phyloP scores from a whole-genome alignment of 345 rosid genomes.

The Lumnitzera littorea region DNA sequence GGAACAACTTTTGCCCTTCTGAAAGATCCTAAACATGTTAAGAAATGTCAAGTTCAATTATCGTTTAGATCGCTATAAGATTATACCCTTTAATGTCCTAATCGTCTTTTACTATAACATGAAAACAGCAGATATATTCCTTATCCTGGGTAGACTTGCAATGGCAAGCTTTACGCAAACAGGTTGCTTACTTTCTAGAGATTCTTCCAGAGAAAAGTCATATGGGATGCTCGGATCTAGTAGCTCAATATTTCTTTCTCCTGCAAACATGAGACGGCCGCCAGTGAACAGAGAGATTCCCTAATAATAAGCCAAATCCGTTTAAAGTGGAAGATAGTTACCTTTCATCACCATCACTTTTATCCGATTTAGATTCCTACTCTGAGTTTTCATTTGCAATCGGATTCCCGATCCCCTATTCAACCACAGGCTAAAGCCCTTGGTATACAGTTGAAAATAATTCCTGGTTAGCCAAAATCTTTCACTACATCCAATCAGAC shows the following conservation, averaged over 20 bases:
- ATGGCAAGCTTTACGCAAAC: background rate
- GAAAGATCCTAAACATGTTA: no score
- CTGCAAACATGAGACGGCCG: constrained; percentile 15
- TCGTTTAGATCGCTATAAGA: no score
- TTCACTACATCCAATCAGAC: background rate
- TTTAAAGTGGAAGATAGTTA: background rate
- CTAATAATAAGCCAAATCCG: no score
- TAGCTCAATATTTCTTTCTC: constrained; percentile 30
- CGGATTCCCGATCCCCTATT: constrained; percentile 49
- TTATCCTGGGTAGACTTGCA: no score
- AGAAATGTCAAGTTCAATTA: no score
- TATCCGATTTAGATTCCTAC: constrained; percentile 27
- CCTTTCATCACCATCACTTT: constrained; percentile 45
- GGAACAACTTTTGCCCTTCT: no score
- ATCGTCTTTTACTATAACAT: no score
- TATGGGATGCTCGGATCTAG: constrained; percentile 22
- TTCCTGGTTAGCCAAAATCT: background rate
- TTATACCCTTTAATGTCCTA: no score
- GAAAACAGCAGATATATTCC: no score
- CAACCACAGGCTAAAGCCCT: constrained; percentile 60
- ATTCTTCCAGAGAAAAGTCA: constrained; percentile 12
- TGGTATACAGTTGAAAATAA: background rate
- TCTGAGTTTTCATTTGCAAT: constrained; percentile 38
- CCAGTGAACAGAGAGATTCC: background rate
- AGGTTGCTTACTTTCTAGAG: constrained; percentile 22